A percentile compares a stretch with the other conserved stretches of the same genome.
Evolutionary conservation across 2,329 filamentous ascomycete genomes (phyloP).

Genomic region (Sclerotinia sclerotiorum): DNA sequence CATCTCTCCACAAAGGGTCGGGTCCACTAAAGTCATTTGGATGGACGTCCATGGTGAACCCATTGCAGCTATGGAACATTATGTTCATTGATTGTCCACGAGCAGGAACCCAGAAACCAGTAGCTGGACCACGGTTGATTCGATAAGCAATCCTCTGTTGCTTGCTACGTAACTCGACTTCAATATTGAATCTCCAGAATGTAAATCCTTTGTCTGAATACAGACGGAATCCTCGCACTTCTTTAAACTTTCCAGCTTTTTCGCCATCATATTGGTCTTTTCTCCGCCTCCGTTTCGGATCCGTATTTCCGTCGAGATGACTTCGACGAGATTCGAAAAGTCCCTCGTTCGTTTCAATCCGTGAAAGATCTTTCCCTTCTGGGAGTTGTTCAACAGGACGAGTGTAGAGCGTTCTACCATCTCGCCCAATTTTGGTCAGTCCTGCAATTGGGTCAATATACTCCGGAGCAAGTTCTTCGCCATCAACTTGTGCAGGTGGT

Average conservation of each 20-base stretch:
- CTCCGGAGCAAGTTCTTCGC: slow-evolving; percentile 69
- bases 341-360: slow-evolving; percentile 75
- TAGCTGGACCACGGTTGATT: slow-evolving; percentile 86
- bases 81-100: slow-evolving; percentile 89
- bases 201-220: slow-evolving; percentile 85
- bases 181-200: slow-evolving; percentile 96
- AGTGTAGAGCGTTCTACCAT: slow-evolving; percentile 83
- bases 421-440: slow-evolving; percentile 79
- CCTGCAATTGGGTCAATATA: slow-evolving; percentile 89
- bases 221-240: slow-evolving; percentile 77
- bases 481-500: slow-evolving; percentile 67
- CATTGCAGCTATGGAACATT: slow-evolving; percentile 98
- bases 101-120: slow-evolving; percentile 92
- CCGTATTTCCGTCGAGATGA: slow-evolving; percentile 51
- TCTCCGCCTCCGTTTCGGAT: slow-evolving; percentile 52
- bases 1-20: slow-evolving; percentile 95
- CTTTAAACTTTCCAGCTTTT: slow-evolving; percentile 74
- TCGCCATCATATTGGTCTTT: slow-evolving; percentile 70
- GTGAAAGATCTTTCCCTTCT: slow-evolving; percentile 75
- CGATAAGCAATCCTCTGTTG: slow-evolving; percentile 92
- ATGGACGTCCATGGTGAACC: slow-evolving; percentile 80
- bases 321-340: slow-evolving; percentile 71
- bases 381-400: slow-evolving; percentile 84
- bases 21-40: slow-evolving; percentile 82
- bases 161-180: slow-evolving; percentile 75